Conservation (phyloP, 1,284 basidiomycete species). For the Moesziomyces aphidis region DNA sequence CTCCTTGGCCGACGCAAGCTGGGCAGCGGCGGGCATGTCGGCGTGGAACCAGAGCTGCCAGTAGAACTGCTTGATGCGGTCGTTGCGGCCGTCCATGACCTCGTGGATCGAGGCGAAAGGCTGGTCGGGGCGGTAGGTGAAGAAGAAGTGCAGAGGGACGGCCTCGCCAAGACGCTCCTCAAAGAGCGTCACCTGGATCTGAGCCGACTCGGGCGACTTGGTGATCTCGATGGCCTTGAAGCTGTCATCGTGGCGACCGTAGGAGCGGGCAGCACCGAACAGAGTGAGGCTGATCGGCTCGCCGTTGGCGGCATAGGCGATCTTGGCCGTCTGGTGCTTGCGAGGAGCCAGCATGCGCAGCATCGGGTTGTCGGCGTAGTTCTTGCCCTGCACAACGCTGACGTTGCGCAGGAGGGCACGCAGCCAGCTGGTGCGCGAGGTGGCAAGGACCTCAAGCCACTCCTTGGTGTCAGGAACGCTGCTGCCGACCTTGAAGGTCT, state of each 20-base stretch:
- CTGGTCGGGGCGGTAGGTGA: constrained; percentile 87
- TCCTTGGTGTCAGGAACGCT: constrained; percentile 68
- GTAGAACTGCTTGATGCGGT: constrained; percentile 79
- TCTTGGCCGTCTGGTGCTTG: constrained; percentile 78
- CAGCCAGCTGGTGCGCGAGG: constrained; percentile 84
- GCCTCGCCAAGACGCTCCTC: constrained; percentile 84
- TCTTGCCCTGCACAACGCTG: constrained; percentile 72
- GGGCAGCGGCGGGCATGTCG: constrained; percentile 53
- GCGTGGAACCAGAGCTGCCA: constrained; percentile 65
- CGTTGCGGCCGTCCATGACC: constrained; percentile 83
- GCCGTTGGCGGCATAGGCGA: constrained; percentile 71
- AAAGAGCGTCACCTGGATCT: constrained; percentile 82
- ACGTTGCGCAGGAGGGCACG: constrained; percentile 84
- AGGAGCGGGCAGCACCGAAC: constrained; percentile 85
- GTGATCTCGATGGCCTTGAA: constrained; percentile 83
- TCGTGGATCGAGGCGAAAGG: constrained; percentile 95
- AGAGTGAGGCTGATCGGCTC: constrained; percentile 72
- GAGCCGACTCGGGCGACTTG: constrained; percentile 43
- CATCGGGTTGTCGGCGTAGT: constrained; percentile 88
- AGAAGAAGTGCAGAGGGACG: constrained; percentile 84
- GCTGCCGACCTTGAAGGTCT: constrained; percentile 46
- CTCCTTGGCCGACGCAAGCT: constrained; percentile 43
- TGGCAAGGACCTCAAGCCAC: constrained; percentile 89
- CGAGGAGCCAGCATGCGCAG: constrained; percentile 88
- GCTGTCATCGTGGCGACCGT: constrained; percentile 77